Conservation (phyloP, 1,139 yeast genomes). For the Saccharomyces hybrid region DNA sequence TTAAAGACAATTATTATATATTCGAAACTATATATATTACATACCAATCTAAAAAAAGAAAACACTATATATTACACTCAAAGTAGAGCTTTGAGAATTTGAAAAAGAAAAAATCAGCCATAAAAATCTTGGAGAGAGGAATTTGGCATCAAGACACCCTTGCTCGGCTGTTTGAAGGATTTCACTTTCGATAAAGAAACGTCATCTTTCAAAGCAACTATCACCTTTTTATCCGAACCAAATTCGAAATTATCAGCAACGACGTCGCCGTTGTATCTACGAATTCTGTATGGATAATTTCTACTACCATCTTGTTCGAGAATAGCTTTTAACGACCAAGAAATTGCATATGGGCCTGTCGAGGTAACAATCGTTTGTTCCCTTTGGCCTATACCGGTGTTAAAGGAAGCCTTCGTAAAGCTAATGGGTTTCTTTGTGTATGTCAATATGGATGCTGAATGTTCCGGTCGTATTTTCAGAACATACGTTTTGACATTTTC, state of each 20-base stretch:
- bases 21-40: background rate
- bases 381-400: conserved; percentile 52
- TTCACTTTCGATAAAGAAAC: conserved; percentile 55
- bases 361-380: conserved; percentile 72
- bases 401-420: conserved; percentile 72
- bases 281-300: conserved; percentile 47
- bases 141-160: conserved; percentile 30
- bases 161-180: conserved; percentile 50
- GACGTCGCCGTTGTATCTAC: conserved; percentile 53
- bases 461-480: conserved; percentile 63
- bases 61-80: background rate
- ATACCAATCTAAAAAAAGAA: background rate
- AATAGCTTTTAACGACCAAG: conserved; percentile 67
- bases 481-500: conserved; percentile 64
- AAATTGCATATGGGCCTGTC: conserved; percentile 70
- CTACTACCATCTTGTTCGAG: conserved; percentile 43
- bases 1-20: background rate
- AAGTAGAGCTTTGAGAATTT: conserved; percentile 1
- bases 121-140: conserved; percentile 10
- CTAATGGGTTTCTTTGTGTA: conserved; percentile 45
- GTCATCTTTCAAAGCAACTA: conserved; percentile 64
- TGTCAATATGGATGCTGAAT: conserved; percentile 54
- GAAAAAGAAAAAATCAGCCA: background rate
- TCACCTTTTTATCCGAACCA: conserved; percentile 62
- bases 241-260: conserved; percentile 74